Evolutionary conservation across 768 basidiomycete genomes (phyloP).

Genomic region (Flagelloscypha sp.): DNA sequence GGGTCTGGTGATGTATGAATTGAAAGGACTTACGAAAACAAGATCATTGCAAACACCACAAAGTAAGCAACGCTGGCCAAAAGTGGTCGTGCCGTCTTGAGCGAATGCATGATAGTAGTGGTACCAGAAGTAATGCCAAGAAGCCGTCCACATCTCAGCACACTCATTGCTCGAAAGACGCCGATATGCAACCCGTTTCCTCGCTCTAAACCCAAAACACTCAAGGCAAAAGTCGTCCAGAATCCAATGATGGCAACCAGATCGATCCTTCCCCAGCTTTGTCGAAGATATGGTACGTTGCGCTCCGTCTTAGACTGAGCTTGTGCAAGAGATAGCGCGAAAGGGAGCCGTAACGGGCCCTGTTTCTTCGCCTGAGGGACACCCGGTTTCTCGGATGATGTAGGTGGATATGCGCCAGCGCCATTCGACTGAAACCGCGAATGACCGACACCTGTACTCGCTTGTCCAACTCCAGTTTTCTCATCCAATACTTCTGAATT

Average conservation of each 20-base stretch:
- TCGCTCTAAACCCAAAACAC: constrained; percentile 59
- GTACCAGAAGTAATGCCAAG: constrained; percentile 88
- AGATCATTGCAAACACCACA: constrained; percentile 77
- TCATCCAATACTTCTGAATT: too few species aligned
- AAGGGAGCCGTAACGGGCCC: constrained; percentile 49
- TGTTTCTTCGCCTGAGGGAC: constrained; percentile 16
- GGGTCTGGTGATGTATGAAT: constrained; percentile 3
- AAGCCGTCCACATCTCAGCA: constrained; percentile 73
- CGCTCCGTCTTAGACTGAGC: constrained; percentile 49
- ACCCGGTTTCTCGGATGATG: too few species aligned
- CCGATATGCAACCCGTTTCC: constrained; percentile 62
- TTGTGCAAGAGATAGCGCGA: constrained; percentile 49
- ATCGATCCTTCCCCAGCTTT: constrained; percentile 90
- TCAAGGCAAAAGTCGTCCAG: constrained; percentile 77
- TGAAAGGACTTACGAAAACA: constrained; percentile 68
- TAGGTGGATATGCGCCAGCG: too few species aligned
- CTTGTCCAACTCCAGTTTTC: too few species aligned
- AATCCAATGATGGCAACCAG: constrained; percentile 78
- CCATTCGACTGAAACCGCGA: too few species aligned
- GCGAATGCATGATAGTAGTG: constrained; percentile 86
- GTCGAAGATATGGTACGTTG: constrained; percentile 81
- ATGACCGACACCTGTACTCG: too few species aligned
- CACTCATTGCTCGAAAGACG: constrained; percentile 82
- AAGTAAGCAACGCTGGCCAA: constrained; percentile 87
- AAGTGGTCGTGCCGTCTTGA: constrained; percentile 87